These are phyloP conservation scores for Hymenoscyphus fructigenus DNA, from an alignment of 2,329 filamentous ascomycete genomes.

Conservation along the genomic window DNA sequence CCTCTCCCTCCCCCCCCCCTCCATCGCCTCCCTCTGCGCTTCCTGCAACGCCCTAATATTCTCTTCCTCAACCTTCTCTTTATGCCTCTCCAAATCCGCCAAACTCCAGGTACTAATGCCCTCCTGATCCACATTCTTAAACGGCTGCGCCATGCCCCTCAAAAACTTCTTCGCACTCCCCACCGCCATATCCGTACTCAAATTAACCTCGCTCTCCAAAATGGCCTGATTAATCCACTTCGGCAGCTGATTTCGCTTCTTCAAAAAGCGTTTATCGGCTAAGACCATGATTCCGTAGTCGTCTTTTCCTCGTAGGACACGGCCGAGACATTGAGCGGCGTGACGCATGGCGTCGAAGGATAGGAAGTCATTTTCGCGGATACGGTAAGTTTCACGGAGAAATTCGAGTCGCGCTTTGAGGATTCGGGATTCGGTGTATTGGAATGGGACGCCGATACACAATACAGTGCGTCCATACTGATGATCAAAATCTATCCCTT, in stretches of 20 bases:
- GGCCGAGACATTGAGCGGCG: constrained; percentile 91
- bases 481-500: constrained; percentile 99
- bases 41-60: constrained; percentile 61
- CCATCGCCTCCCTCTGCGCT: constrained; percentile 34
- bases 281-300: constrained; percentile 99
- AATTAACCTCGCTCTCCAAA: constrained; percentile 79
- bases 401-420: constrained; percentile 95
- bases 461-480: constrained; percentile 95
- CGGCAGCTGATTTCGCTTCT: constrained; percentile 85
- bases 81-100: constrained; percentile 73
- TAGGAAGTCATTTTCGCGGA: constrained; percentile 94
- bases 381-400: constrained; percentile 93
- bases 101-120: constrained; percentile 91
- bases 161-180: constrained; percentile 87
- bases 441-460: constrained; percentile 95
- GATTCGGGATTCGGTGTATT: constrained; percentile 97
- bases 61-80: constrained; percentile 71
- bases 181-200: constrained; percentile 94
- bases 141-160: constrained; percentile 87
- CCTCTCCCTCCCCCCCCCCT: constrained; percentile 13
- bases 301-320: constrained; percentile 92
- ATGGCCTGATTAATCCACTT: constrained; percentile 96
- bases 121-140: constrained; percentile 78
- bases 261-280: constrained; percentile 88
- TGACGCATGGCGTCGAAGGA: constrained; percentile 99